These are phyloP conservation scores for Nannizziopsis barbatae DNA, from an alignment of 2,329 filamentous ascomycete species.

Conservation along the genomic window DNA sequence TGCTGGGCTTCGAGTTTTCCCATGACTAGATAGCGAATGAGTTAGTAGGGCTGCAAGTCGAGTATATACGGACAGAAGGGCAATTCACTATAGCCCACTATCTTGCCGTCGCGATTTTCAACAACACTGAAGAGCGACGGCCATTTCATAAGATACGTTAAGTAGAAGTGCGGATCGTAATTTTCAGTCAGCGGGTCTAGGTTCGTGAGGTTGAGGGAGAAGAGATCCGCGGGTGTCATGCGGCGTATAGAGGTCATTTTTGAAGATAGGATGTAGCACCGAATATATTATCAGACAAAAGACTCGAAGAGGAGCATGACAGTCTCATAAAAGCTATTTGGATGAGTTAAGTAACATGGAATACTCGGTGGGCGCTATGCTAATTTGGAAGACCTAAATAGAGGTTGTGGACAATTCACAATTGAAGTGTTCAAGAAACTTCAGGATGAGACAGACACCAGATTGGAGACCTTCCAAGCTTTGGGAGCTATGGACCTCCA, in stretches of 20 bases:
- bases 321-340: no score
- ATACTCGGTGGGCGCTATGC: no score
- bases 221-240: slow-evolving; percentile 72
- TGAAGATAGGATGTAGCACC: neutral
- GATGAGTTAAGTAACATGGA: no score
- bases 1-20: slow-evolving; percentile 89
- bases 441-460: no score
- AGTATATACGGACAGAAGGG: neutral
- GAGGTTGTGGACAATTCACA: no score
- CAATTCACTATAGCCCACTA: slow-evolving; percentile 85
- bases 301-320: no score
- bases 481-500: no score
- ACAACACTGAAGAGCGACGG: slow-evolving; percentile 88
- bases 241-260: slow-evolving; percentile 73
- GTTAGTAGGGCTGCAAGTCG: neutral
- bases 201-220: slow-evolving; percentile 87
- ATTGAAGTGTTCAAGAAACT: no score
- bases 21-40: slow-evolving; percentile 54
- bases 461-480: no score
- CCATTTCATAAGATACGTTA: slow-evolving; percentile 93
- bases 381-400: no score
- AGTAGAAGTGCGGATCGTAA: slow-evolving; percentile 89
- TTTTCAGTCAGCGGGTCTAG: slow-evolving; percentile 96
- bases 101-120: slow-evolving; percentile 72
- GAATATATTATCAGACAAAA: no score